These are phyloP conservation scores for Phytophthora pseudosyringae DNA, from an alignment of 352 stramenopile genomes.

Conservation along the genomic window DNA sequence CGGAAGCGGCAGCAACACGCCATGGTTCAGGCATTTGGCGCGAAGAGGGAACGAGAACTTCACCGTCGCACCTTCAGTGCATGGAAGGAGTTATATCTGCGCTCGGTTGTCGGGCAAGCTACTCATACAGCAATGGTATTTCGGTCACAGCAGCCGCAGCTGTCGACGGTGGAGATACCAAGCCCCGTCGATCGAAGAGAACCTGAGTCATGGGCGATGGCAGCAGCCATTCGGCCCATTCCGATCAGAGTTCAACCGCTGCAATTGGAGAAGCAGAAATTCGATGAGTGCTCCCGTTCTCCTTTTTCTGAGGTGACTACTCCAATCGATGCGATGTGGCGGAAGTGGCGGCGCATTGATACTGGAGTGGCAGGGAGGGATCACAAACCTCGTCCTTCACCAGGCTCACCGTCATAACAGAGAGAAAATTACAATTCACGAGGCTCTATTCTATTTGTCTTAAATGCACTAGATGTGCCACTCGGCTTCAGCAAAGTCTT, in stretches of 20 bases:
- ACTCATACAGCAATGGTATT: constrained; percentile 72
- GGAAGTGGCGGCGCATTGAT: constrained; percentile 34
- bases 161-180: neutral
- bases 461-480: neutral
- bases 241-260: constrained; percentile 1
- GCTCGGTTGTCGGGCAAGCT: constrained; percentile 56
- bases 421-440: neutral
- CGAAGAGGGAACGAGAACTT: constrained; percentile 11
- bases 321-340: constrained; percentile 34
- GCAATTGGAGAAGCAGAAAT: neutral
- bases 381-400: neutral
- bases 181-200: neutral
- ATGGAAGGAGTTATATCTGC: constrained; percentile 65
- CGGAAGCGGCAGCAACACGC: constrained; percentile 25
- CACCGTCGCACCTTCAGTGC: constrained; percentile 34
- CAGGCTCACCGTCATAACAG: neutral
- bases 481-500: neutral
- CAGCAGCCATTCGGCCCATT: constrained; percentile 8
- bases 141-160: constrained; percentile 17
- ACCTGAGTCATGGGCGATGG: constrained; percentile 1
- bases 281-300: constrained; percentile 3
- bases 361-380: constrained; percentile 8
- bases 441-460: neutral
- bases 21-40: constrained; percentile 14
- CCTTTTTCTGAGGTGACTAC: neutral